Percentiles rank a stretch among this genome's conserved stretches.
These are phyloP conservation scores for Adansonia rubrostipa DNA, from an alignment of 441 rosid species.

Conservation along the genomic window DNA sequence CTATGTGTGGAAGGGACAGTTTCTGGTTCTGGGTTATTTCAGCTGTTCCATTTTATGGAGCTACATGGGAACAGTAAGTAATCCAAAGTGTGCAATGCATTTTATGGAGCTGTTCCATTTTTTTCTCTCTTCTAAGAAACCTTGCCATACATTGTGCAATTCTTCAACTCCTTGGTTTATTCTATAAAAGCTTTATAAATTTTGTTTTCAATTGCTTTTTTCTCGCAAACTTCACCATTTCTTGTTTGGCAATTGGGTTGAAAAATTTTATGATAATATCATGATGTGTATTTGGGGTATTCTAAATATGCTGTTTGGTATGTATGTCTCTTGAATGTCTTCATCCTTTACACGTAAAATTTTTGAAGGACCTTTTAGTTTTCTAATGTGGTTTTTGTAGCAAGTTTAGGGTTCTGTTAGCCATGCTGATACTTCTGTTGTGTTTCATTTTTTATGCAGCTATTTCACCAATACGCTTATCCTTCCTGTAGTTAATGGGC, in stretches of 20 bases:
- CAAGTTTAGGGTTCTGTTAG: slow-evolving; percentile 12
- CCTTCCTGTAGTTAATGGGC: slow-evolving; percentile 93
- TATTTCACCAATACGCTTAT: slow-evolving; percentile 88
- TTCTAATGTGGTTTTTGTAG: not conserved
- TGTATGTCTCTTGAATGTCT: not conserved
- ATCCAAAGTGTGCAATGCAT: slow-evolving; percentile 41
- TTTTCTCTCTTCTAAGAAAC: not conserved
- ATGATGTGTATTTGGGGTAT: not conserved
- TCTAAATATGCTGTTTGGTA: not conserved
- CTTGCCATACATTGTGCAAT: not conserved
- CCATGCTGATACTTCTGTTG: slow-evolving; percentile 30
- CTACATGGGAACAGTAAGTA: slow-evolving; percentile 98
- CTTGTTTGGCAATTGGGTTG: not conserved
- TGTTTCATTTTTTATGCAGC: slow-evolving; percentile 52
- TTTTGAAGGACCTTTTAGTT: not conserved
- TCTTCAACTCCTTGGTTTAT: not conserved
- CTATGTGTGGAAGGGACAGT: slow-evolving; percentile 86
- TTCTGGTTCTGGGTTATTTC: slow-evolving; percentile 98
- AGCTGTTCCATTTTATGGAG: slow-evolving; percentile 88
- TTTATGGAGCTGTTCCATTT: slow-evolving; percentile 57
- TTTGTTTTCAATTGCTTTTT: slow-evolving; percentile 1
- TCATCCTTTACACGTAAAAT: not conserved
- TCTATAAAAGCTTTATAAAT: not conserved
- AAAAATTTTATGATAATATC: not conserved
- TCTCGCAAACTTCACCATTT: not conserved